Base-by-base conservation (phyloP, 768 basidiomycete species). In the Agaricus subrufescens region DNA sequence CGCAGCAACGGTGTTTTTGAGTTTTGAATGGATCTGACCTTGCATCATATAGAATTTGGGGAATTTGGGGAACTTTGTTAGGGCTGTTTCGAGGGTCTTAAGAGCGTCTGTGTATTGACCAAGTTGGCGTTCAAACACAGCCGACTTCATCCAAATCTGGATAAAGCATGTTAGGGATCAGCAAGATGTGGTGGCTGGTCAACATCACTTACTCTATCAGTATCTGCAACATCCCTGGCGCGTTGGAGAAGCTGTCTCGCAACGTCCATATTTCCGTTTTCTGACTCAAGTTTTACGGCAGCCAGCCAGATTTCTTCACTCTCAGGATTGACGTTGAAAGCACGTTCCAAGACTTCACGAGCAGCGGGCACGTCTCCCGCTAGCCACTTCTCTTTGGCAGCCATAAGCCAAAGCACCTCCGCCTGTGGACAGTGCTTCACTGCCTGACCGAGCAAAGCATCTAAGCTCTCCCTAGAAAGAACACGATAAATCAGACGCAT, bases 101-200 rank as follows among this genome's bases (percentile, higher is more conserved):
- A 98, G 79, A 0, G 96, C 94, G 1, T 77, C 80, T 14, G 82
- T 78, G 4, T 84, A 75, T 59, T 87, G 82, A 1, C 87, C 87
- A 68, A 94, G 91, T 66, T 96, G 91, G 9, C 95, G 82, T 65
- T 98, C 94, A 62, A 99, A 94, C 1, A 92, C 91, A 2, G 91
- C 94, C 1, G 91, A 94, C 69, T 99, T 98, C 94, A 98, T 94
- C 97, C 96, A 99, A 50, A 99, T 98, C 94, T 96, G 65, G 8
- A 6, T 30, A 37, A 25, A 19, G 39, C 2, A 62, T 27, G 25
- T 38, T 50, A 46, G 52, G 48, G 46, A 62, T 50, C 19, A 42
- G 29, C n/a, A n/a, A 2, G 1, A 23, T 40, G 38, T 39, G 19
- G 0, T 29, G 50, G 38, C 19, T 51, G 46, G 37, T 27, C 25